These are phyloP conservation scores for Taiwanofungus camphoratus DNA, from an alignment of 1,284 basidiomycete genomes.

Conservation along the genomic window DNA sequence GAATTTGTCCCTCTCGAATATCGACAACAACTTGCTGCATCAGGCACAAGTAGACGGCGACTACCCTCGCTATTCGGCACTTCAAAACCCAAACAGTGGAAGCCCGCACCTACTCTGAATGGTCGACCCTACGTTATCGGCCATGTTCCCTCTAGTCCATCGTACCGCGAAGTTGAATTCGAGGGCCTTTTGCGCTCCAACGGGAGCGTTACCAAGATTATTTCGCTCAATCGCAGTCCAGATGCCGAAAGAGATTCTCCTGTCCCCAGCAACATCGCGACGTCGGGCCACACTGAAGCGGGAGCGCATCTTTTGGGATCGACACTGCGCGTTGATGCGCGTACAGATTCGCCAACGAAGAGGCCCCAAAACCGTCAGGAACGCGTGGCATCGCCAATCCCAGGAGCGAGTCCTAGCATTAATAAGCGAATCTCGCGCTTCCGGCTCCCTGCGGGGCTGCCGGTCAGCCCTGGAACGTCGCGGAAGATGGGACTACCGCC, in stretches of 20 bases:
- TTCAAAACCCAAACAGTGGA: slow-evolving; percentile 55
- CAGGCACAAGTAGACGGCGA: slow-evolving; percentile 27
- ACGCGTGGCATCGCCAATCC: slow-evolving; percentile 13
- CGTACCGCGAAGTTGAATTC: slow-evolving; percentile 69
- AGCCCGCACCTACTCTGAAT: slow-evolving; percentile 71
- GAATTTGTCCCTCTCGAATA: slow-evolving; percentile 87
- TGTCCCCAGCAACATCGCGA: slow-evolving; percentile 12
- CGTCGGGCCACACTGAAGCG: slow-evolving; percentile 11
- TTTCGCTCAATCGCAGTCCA: slow-evolving; percentile 37
- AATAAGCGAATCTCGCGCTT: slow-evolving; percentile 43
- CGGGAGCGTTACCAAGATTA: slow-evolving; percentile 52
- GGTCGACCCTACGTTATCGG: slow-evolving; percentile 70
- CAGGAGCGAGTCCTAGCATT: slow-evolving; percentile 3
- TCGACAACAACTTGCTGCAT: slow-evolving; percentile 61
- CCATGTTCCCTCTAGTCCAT: slow-evolving; percentile 56
- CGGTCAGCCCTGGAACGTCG: slow-evolving; percentile 39
- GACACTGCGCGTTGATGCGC: slow-evolving; percentile 12
- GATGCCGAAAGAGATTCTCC: slow-evolving; percentile 12
- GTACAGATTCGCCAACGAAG: slow-evolving; percentile 5
- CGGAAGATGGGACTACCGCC: slow-evolving; percentile 48
- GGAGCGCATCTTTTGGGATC: slow-evolving; percentile 7
- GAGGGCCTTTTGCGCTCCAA: slow-evolving; percentile 64
- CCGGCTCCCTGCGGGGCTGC: slow-evolving; percentile 45
- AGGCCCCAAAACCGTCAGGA: slow-evolving; percentile 8
- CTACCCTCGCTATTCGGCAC: slow-evolving; percentile 31